Conservation (phyloP, 805 yeast genomes). For the Yamadazyma phyllophila region DNA sequence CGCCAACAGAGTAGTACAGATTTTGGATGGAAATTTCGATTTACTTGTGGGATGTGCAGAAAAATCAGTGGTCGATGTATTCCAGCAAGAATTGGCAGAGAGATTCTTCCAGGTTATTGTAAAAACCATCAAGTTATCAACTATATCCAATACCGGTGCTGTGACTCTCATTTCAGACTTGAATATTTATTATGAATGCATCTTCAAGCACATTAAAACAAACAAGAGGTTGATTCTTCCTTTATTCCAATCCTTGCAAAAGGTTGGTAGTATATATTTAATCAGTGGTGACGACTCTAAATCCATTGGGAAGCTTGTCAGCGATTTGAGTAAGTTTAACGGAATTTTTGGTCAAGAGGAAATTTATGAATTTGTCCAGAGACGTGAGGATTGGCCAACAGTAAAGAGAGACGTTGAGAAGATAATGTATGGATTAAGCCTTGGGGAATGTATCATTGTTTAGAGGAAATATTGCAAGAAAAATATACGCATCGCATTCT, state of each 20-base stretch:
- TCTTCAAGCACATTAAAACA: constrained; percentile 45
- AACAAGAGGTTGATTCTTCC: constrained; percentile 70
- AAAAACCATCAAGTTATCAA: constrained; percentile 68
- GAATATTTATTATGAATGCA: constrained; percentile 73
- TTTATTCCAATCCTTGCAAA: constrained; percentile 74
- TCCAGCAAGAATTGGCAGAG: constrained; percentile 91
- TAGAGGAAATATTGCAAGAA: background rate
- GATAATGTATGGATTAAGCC: constrained; percentile 89
- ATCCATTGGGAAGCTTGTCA: constrained; percentile 77
- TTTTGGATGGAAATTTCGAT: constrained; percentile 69
- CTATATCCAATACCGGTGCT: constrained; percentile 80
- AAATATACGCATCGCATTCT: background rate
- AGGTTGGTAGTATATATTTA: constrained; percentile 79
- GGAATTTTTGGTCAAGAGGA: constrained; percentile 93
- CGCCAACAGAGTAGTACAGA: constrained; percentile 57
- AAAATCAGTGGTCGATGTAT: constrained; percentile 82
- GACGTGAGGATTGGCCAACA: constrained; percentile 81
- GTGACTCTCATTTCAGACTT: constrained; percentile 77
- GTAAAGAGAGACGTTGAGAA: constrained; percentile 82
- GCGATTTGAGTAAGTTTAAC: constrained; percentile 80
- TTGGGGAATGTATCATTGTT: constrained; percentile 66
- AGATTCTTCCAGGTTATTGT: constrained; percentile 75
- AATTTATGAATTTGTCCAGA: constrained; percentile 84
- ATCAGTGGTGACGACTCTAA: constrained; percentile 72
- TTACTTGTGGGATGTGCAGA: constrained; percentile 81